Evolutionary conservation across 2,329 filamentous ascomycete genomes (phyloP).

Genomic region (Beauveria varroae): DNA sequence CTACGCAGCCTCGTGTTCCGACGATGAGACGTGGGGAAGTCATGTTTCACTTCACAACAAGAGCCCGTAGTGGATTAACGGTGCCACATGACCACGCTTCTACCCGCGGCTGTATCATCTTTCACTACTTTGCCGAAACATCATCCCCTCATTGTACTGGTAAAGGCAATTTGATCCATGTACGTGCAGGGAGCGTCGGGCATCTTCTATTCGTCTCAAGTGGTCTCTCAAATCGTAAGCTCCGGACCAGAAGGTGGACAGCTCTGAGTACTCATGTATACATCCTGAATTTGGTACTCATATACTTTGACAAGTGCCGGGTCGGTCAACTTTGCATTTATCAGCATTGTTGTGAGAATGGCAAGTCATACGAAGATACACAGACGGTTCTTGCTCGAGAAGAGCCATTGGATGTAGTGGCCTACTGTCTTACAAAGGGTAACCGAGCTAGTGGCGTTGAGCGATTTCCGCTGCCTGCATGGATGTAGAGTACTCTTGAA

Average conservation of each 20-base stretch:
- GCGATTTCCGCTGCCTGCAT: no score
- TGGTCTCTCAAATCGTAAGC: not conserved
- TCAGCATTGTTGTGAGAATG: no score
- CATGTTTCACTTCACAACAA: not conserved
- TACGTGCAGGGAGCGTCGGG: not conserved
- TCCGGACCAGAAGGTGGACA: no score
- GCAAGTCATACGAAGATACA: no score
- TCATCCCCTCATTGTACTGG: not conserved
- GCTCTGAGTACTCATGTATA: no score
- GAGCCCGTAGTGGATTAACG: not conserved
- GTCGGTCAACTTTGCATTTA: no score
- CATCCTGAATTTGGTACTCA: not conserved
- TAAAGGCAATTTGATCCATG: not conserved
- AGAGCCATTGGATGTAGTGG: no score
- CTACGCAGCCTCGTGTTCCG: not conserved
- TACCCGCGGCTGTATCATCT: not conserved
- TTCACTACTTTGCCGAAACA: slow-evolving; percentile 2
- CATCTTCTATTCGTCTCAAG: not conserved
- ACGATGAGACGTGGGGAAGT: not conserved
- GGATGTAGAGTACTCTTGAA: no score
- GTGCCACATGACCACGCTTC: slow-evolving; percentile 6
- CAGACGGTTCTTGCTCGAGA: no score
- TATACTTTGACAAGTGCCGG: not conserved
- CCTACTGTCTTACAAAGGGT: no score
- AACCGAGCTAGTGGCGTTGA: no score